phyloP scores from a whole-genome alignment of 225 moss, liverwort and hornwort genomes.

The Bryoerythrophyllum caledonicum region DNA sequence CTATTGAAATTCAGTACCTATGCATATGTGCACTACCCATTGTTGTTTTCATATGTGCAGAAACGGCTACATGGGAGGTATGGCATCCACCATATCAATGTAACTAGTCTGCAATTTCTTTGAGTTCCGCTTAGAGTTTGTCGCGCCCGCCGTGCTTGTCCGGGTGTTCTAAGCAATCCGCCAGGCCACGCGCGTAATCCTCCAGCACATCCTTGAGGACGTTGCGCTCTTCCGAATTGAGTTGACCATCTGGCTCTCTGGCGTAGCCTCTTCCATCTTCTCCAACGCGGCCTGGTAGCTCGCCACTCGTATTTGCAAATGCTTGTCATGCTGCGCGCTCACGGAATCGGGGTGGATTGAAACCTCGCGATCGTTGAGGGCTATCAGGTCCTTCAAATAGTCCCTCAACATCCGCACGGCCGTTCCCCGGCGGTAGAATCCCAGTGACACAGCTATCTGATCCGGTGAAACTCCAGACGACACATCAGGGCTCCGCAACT shows the following conservation, averaged over 20 bases:
- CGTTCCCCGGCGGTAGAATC: constrained; percentile 32
- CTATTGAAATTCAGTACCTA: too few species aligned
- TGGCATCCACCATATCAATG: constrained; percentile 28
- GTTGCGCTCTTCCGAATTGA: constrained; percentile 39
- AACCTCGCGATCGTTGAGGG: constrained; percentile 8
- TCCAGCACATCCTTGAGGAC: constrained; percentile 40
- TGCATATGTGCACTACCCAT: too few species aligned
- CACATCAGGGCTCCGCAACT: constrained; percentile 31
- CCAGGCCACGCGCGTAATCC: constrained; percentile 39
- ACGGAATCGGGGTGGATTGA: neutral
- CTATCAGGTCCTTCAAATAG: constrained; percentile 36
- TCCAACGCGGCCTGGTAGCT: constrained; percentile 29
- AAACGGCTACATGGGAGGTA: too few species aligned
- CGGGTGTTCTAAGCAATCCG: constrained; percentile 29
- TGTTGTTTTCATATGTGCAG: too few species aligned
- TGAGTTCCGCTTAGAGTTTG: constrained; percentile 32
- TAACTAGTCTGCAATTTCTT: constrained; percentile 26
- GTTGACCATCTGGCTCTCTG: constrained; percentile 29
- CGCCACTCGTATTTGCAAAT: constrained; percentile 28
- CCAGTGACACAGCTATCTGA: constrained; percentile 13
- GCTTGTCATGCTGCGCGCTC: constrained; percentile 1
- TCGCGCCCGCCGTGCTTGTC: constrained; percentile 33
- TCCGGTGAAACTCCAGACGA: constrained; percentile 12
- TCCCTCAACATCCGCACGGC: constrained; percentile 46
- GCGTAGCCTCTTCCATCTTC: constrained; percentile 32